A percentile compares a stretch with the other conserved stretches of the same genome.
phyloP scores from a whole-genome alignment of 2,329 filamentous ascomycete species.

The Hypoxylon sp. region DNA sequence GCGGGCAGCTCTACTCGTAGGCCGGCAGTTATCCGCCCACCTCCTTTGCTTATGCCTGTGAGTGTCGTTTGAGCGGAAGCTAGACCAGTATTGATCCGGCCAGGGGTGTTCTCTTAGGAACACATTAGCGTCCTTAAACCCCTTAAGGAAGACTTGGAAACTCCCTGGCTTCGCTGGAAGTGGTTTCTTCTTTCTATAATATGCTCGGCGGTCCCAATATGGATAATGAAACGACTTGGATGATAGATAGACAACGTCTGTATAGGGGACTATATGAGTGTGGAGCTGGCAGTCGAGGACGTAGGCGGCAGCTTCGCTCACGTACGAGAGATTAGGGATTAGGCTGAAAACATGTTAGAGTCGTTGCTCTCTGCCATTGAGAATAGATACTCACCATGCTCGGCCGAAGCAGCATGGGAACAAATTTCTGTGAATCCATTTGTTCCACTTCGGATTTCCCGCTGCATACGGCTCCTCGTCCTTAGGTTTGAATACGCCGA shows the following conservation, averaged over 20 bases:
- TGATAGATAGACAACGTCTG: constrained; percentile 92
- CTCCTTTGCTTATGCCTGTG: constrained; percentile 77
- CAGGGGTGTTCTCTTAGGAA: constrained; percentile 96
- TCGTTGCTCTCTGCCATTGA: background rate
- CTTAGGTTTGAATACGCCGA: constrained; percentile 98
- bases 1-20: constrained; percentile 61
- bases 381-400: constrained; percentile 73
- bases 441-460: constrained; percentile 98
- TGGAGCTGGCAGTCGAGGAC: constrained; percentile 91
- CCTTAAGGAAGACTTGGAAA: constrained; percentile 97
- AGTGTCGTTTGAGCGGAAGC: constrained; percentile 77
- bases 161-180: constrained; percentile 93
- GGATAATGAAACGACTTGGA: constrained; percentile 99
- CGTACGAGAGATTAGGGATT: constrained; percentile 97
- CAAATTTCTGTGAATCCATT: constrained; percentile 98
- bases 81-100: constrained; percentile 87
- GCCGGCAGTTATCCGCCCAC: constrained; percentile 88
- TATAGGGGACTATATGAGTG: constrained; percentile 95
- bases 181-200: constrained; percentile 87
- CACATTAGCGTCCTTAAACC: constrained; percentile 96
- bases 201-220: constrained; percentile 93
- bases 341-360: constrained; percentile 65
- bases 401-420: constrained; percentile 98
- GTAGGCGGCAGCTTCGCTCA: constrained; percentile 97
- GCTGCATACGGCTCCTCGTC: constrained; percentile 98